Conservation (phyloP, 352 stramenopile species). For the Globisporangium solare region DNA sequence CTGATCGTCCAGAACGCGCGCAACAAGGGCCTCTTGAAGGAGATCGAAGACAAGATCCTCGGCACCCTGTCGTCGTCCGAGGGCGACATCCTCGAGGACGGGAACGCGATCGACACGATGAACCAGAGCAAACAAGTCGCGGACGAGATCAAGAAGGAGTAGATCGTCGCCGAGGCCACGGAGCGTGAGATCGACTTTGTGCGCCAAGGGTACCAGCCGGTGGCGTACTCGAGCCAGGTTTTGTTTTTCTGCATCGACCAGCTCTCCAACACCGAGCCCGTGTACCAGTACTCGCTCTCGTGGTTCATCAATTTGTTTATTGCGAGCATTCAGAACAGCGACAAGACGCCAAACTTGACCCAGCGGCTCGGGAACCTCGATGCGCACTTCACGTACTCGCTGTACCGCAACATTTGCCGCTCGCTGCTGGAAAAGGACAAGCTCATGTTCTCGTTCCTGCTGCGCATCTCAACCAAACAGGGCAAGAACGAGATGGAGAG, state of each 20-base stretch:
- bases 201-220: conserved; percentile 83
- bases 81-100: conserved; percentile 93
- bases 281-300: conserved; percentile 91
- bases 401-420: conserved; percentile 92
- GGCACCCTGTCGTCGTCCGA: conserved; percentile 89
- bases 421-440: conserved; percentile 93
- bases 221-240: conserved; percentile 88
- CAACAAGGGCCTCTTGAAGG: conserved; percentile 90
- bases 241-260: conserved; percentile 95
- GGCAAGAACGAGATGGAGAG: conserved; percentile 73
- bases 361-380: conserved; percentile 81
- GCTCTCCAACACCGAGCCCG: conserved; percentile 91
- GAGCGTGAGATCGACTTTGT: conserved; percentile 90
- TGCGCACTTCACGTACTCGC: conserved; percentile 88
- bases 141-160: conserved; percentile 92
- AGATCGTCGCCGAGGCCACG: conserved; percentile 86
- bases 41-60: conserved; percentile 94
- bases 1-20: conserved; percentile 90
- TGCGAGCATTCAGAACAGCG: conserved; percentile 84
- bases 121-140: conserved; percentile 88
- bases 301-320: conserved; percentile 93
- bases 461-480: conserved; percentile 86
- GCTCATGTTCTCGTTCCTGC: conserved; percentile 90
- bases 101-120: conserved; percentile 91
- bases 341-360: conserved; percentile 66